Evolutionary conservation across 2,329 filamentous ascomycete genomes (phyloP).

Genomic region (Arthroderma sp.): DNA sequence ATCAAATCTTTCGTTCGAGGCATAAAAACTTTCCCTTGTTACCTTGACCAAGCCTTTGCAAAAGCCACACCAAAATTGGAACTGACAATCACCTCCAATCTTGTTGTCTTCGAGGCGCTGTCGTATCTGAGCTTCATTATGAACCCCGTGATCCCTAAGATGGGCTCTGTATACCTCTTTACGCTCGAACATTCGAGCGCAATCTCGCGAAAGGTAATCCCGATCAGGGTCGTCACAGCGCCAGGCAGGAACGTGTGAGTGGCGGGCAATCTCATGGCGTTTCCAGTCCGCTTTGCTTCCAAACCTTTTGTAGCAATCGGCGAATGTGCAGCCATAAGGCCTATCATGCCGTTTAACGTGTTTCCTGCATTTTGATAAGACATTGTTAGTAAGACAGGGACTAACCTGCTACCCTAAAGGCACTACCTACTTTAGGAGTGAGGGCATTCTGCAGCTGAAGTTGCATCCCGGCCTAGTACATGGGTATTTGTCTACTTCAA

Average conservation of each 20-base stretch:
- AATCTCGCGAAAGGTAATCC: slow-evolving; percentile 28
- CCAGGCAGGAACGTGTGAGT: slow-evolving; percentile 61
- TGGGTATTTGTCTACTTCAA: not conserved
- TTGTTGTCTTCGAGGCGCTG: slow-evolving; percentile 40
- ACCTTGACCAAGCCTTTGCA: slow-evolving; percentile 50
- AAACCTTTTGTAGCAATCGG: slow-evolving; percentile 57
- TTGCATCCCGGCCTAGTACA: not conserved
- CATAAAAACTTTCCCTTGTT: slow-evolving; percentile 39
- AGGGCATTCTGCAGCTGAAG: not conserved
- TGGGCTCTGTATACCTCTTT: slow-evolving; percentile 51
- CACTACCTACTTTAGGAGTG: not conserved
- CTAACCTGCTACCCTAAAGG: slow-evolving; percentile 15
- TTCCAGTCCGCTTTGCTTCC: slow-evolving; percentile 96
- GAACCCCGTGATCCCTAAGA: slow-evolving; percentile 41
- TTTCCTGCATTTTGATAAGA: slow-evolving; percentile 47
- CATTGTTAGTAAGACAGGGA: not conserved
- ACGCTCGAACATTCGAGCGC: slow-evolving; percentile 48
- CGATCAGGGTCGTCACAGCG: slow-evolving; percentile 45
- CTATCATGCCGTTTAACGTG: slow-evolving; percentile 69
- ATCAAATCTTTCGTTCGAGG: slow-evolving; percentile 51
- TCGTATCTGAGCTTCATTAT: slow-evolving; percentile 23
- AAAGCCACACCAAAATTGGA: slow-evolving; percentile 79
- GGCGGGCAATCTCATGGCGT: slow-evolving; percentile 71
- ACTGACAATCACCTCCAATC: slow-evolving; percentile 53
- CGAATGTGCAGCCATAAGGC: slow-evolving; percentile 71